Evolutionary conservation across 345 rosid genomes (phyloP).

Genomic region (Pugionium dolabratum): DNA sequence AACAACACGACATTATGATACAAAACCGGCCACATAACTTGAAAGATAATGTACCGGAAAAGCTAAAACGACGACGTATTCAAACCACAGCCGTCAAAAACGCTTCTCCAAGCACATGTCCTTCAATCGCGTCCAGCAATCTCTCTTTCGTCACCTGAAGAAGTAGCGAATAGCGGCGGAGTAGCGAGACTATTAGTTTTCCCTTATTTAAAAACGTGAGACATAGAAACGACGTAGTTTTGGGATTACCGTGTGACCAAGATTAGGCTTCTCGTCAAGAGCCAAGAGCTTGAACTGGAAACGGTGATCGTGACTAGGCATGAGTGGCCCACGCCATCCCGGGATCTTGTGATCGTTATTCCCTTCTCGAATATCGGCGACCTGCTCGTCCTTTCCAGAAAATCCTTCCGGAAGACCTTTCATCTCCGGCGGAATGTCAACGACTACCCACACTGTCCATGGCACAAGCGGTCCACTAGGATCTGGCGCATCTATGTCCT

Average conservation of each 20-base stretch:
- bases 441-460: constrained; percentile 78
- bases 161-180: too few species aligned
- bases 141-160: constrained; percentile 73
- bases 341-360: constrained; percentile 71
- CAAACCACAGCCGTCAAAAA: constrained; percentile 49
- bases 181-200: too few species aligned
- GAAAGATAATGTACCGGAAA: too few species aligned
- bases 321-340: constrained; percentile 69
- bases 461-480: constrained; percentile 64
- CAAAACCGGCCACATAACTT: background rate
- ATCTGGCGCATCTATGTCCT: constrained; percentile 77
- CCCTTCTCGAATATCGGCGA: constrained; percentile 64
- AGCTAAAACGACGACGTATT: background rate
- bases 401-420: constrained; percentile 73
- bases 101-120: constrained; percentile 71
- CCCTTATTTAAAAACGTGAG: background rate
- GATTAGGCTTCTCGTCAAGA: constrained; percentile 48
- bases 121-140: constrained; percentile 64
- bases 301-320: constrained; percentile 63
- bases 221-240: background rate
- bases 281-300: constrained; percentile 73
- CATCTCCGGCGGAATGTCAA: constrained; percentile 59
- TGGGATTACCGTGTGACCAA: constrained; percentile 60
- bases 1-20: background rate
- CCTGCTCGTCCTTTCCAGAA: constrained; percentile 58